phyloP scores from a whole-genome alignment of 768 basidiomycete species.

The Fomitopsis serialis region DNA sequence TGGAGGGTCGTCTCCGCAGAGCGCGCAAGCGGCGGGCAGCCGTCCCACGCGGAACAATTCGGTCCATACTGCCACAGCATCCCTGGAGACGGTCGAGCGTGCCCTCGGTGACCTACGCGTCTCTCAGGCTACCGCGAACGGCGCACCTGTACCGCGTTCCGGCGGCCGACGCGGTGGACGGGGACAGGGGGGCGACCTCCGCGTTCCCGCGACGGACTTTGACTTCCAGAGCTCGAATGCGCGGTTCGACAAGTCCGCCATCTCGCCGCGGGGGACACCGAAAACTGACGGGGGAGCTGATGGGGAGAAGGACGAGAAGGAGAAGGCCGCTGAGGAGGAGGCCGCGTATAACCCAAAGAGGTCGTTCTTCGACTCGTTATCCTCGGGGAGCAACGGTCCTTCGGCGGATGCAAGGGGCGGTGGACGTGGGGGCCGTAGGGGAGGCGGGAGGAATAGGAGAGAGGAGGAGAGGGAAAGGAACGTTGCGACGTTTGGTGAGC shows the following conservation, averaged over 20 bases:
- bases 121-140: slow-evolving; percentile 21
- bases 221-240: slow-evolving; percentile 78
- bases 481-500: slow-evolving; percentile 83
- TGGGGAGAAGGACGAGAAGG: slow-evolving; percentile 24
- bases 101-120: slow-evolving; percentile 47
- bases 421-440: slow-evolving; percentile 40
- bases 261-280: slow-evolving; percentile 24
- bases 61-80: slow-evolving; percentile 68
- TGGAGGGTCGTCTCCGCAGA: slow-evolving; percentile 18
- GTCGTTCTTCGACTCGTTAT: slow-evolving; percentile 77
- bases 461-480: slow-evolving; percentile 85
- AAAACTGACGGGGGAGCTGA: slow-evolving; percentile 25
- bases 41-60: slow-evolving; percentile 34
- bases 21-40: slow-evolving; percentile 16
- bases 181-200: slow-evolving; percentile 29
- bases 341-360: slow-evolving; percentile 68
- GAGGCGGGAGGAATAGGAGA: slow-evolving; percentile 59
- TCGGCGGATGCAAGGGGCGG: slow-evolving; percentile 33
- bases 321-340: slow-evolving; percentile 31
- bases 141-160: slow-evolving; percentile 9
- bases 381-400: slow-evolving; percentile 41
- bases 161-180: slow-evolving; percentile 37
- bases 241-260: slow-evolving; percentile 71
- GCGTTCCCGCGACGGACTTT: slow-evolving; percentile 72
- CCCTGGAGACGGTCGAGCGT: slow-evolving; percentile 66